phyloP scores from a whole-genome alignment of 495 filamentous ascomycete species.

The Aspergillus indologenus region DNA sequence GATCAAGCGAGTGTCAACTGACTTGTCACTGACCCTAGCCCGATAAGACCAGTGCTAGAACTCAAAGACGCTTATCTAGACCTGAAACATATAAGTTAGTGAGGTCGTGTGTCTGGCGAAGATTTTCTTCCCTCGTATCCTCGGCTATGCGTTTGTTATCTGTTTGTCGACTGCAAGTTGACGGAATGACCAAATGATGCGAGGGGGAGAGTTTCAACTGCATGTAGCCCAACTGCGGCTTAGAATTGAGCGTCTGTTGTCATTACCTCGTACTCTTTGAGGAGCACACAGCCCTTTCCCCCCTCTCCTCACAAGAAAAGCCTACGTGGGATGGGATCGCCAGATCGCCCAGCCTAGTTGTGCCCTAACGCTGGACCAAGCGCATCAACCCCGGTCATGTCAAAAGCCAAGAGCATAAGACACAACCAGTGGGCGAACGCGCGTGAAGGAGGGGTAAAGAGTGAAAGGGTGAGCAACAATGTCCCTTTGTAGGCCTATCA shows the following conservation, averaged over 20 bases:
- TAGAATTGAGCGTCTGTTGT: background rate
- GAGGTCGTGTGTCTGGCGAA: background rate
- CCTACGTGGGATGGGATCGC: slow-evolving; percentile 18
- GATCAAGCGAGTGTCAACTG: slow-evolving; percentile 3
- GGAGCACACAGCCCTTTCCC: background rate
- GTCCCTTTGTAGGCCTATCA: slow-evolving; percentile 9
- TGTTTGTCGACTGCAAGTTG: background rate
- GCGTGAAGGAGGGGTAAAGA: slow-evolving; percentile 15
- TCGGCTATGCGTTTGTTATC: background rate
- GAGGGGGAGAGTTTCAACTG: background rate
- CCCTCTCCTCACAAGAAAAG: background rate
- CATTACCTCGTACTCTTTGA: background rate
- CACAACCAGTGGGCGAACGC: slow-evolving; percentile 9
- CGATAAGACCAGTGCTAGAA: background rate
- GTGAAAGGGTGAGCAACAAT: background rate
- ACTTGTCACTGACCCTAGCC: background rate
- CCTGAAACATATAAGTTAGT: background rate
- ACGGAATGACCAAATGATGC: background rate
- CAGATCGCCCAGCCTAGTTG: slow-evolving; percentile 18
- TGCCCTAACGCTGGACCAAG: slow-evolving; percentile 6
- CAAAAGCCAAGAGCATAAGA: slow-evolving; percentile 7
- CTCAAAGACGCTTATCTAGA: slow-evolving; percentile 5
- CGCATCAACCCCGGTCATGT: background rate
- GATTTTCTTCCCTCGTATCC: background rate
- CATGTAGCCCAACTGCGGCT: background rate